phyloP scores from a whole-genome alignment of 2,329 filamentous ascomycete genomes.

The Diplodia scrobiculata region DNA sequence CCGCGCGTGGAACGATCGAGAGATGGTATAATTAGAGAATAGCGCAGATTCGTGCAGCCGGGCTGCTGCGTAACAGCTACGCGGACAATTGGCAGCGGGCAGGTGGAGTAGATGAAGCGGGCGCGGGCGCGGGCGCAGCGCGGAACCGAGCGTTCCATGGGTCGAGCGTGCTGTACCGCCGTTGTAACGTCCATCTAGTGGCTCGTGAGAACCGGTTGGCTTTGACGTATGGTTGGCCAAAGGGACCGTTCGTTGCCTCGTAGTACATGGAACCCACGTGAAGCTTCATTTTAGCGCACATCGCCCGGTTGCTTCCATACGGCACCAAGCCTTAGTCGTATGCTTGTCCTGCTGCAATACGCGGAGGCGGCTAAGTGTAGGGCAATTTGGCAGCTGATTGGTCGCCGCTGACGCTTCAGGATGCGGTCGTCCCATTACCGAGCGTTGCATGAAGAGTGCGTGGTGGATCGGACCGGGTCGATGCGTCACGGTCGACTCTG shows the following conservation, averaged over 20 bases:
- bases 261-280: constrained; percentile 21
- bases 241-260: background rate
- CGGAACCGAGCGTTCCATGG: background rate
- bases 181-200: constrained; percentile 10
- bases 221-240: background rate
- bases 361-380: background rate
- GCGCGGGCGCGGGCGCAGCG: background rate
- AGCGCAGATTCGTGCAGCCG: background rate
- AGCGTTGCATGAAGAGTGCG: constrained; percentile 23
- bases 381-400: background rate
- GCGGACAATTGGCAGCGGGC: constrained; percentile 18
- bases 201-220: constrained; percentile 5
- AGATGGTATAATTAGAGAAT: background rate
- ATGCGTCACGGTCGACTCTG: constrained; percentile 5
- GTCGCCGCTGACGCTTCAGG: background rate
- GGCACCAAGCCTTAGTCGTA: constrained; percentile 15
- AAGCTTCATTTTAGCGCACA: constrained; percentile 15
- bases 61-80: constrained; percentile 3
- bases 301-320: constrained; percentile 1
- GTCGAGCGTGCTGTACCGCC: constrained; percentile 9
- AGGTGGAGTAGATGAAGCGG: background rate
- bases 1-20: constrained; percentile 4
- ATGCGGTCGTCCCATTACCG: background rate
- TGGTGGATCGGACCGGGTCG: constrained; percentile 14
- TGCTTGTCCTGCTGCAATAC: background rate